phyloP scores from a whole-genome alignment of 139 green algal species.

The Asterochloris erici region DNA sequence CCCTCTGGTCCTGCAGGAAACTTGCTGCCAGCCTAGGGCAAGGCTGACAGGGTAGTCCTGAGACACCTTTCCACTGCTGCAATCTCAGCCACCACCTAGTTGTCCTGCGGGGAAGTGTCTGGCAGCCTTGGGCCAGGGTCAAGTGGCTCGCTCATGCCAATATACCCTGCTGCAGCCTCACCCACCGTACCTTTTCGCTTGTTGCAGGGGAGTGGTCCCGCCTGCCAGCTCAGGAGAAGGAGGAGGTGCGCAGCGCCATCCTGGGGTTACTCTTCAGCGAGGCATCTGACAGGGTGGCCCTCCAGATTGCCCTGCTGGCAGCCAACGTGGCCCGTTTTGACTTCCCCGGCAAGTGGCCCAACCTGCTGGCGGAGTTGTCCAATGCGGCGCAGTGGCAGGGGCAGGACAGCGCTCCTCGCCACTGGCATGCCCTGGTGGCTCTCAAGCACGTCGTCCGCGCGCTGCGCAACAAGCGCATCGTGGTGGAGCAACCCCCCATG shows the following conservation, averaged over 20 bases:
- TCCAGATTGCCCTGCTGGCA: constrained; percentile 68
- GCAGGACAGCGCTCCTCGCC: constrained; percentile 9
- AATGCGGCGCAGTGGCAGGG: constrained; percentile 28
- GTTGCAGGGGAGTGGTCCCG: neutral
- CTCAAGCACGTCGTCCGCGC: constrained; percentile 65
- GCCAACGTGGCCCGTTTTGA: constrained; percentile 65
- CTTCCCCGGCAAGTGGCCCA: constrained; percentile 25
- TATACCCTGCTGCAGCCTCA: too few relatives aligned
- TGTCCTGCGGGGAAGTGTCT: too few relatives aligned
- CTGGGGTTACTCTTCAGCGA: constrained; percentile 51
- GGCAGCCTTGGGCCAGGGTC: too few relatives aligned
- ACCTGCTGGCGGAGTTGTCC: constrained; percentile 36
- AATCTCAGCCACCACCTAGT: too few relatives aligned
- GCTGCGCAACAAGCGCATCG: constrained; percentile 66
- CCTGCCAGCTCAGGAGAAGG: constrained; percentile 57
- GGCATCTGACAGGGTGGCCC: constrained; percentile 44
- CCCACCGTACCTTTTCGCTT: too few relatives aligned
- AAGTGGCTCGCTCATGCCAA: too few relatives aligned
- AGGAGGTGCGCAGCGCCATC: constrained; percentile 39
- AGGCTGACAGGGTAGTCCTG: too few relatives aligned
- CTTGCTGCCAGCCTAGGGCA: too few relatives aligned
- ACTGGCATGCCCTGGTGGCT: constrained; percentile 39
- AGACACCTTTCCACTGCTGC: too few relatives aligned
- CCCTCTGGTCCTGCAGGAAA: too few relatives aligned
- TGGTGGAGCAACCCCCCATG: constrained; percentile 42